Percentiles rank a stretch among this genome's conserved stretches.
Evolutionary conservation across 208 protist species (phyloP).

Genomic region (Herpetomonas muscarum): DNA sequence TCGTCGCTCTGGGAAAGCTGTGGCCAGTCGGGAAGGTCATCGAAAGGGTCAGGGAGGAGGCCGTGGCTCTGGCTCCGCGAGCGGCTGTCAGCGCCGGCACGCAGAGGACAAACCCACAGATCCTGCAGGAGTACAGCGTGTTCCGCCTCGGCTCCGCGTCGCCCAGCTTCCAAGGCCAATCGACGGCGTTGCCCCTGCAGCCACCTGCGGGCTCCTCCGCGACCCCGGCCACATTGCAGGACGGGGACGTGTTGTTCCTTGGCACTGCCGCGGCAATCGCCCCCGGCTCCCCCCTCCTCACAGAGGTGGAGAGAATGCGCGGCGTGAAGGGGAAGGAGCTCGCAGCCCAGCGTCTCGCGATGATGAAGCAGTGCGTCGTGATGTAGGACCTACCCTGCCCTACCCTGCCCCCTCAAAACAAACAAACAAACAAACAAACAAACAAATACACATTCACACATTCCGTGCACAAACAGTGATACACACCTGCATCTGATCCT

Average conservation of each 20-base stretch:
- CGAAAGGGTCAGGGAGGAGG: constrained; percentile 35
- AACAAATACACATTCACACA: background rate
- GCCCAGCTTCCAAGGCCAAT: too few species aligned
- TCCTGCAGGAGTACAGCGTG: background rate
- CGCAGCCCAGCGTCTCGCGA: constrained; percentile 34
- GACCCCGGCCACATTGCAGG: constrained; percentile 16
- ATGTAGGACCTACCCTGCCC: too few species aligned
- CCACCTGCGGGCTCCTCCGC: background rate
- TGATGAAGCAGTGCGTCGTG: constrained; percentile 56
- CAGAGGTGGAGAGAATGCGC: constrained; percentile 38
- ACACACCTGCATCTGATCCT: too few species aligned
- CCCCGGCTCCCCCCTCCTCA: constrained; percentile 19
- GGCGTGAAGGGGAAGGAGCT: constrained; percentile 45
- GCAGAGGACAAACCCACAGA: too few species aligned
- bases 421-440: constrained; percentile 2
- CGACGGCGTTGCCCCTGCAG: too few species aligned
- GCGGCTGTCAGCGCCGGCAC: background rate
- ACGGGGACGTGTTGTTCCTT: constrained; percentile 51
- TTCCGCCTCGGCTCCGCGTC: constrained; percentile 1
- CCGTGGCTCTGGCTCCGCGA: constrained; percentile 13
- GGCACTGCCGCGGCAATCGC: constrained; percentile 9
- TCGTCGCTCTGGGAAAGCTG: constrained; percentile 32
- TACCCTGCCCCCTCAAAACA: too few species aligned
- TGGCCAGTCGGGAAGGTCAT: constrained; percentile 41
- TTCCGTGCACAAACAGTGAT: too few species aligned